phyloP scores from a whole-genome alignment of 495 filamentous ascomycete genomes.

The Evernia prunastri region DNA sequence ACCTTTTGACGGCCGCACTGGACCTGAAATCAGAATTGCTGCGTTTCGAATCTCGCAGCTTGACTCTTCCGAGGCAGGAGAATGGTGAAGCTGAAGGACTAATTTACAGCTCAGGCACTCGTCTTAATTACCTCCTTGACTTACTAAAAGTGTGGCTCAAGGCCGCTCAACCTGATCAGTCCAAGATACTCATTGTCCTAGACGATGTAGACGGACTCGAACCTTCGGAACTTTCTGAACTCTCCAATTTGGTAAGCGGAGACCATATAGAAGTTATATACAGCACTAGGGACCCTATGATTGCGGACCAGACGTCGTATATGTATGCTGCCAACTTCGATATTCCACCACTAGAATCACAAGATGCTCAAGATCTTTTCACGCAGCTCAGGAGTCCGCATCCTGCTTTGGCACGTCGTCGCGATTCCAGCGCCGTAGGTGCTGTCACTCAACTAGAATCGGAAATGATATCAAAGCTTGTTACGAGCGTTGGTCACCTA shows the following conservation, averaged over 20 bases:
- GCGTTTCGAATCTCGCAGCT: not conserved
- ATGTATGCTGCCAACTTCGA: constrained; percentile 6
- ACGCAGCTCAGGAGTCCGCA: not conserved
- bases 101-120: not conserved
- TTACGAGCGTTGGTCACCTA: not conserved
- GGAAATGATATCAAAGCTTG: not conserved
- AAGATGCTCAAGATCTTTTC: not conserved
- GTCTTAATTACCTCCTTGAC: not conserved
- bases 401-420: not conserved
- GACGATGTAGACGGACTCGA: constrained; percentile 7
- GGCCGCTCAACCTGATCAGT: not conserved
- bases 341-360: not conserved
- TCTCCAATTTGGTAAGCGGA: not conserved
- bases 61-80: not conserved
- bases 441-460: too few species aligned
- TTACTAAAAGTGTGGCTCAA: not conserved
- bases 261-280: constrained; percentile 11
- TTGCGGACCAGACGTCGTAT: not conserved
- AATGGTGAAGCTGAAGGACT: not conserved
- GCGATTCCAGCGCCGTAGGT: not conserved
- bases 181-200: constrained; percentile 1
- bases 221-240: not conserved
- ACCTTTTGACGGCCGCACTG: not conserved
- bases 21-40: not conserved
- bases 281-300: constrained; percentile 3